These are phyloP conservation scores for Podospora pseudopauciseta DNA, from an alignment of 495 filamentous ascomycete genomes.

Conservation along the genomic window DNA sequence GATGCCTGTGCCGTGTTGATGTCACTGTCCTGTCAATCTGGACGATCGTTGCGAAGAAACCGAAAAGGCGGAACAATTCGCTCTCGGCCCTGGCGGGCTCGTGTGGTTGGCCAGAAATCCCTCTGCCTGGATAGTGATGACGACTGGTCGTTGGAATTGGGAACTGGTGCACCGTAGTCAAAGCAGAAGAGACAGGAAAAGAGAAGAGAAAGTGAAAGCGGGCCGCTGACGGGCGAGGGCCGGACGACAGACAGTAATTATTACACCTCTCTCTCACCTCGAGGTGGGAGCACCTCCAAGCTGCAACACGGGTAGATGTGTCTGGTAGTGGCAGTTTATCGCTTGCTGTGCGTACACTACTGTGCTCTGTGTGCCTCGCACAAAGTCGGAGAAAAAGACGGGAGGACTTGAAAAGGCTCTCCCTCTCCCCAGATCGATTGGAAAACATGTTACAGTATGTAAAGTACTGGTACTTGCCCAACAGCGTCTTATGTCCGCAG, in stretches of 20 bases:
- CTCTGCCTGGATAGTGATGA: not conserved
- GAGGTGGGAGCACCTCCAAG: not conserved
- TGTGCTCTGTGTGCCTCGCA: not conserved
- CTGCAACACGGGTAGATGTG: not conserved
- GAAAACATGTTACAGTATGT: not conserved
- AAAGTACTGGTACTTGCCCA: too few relatives aligned
- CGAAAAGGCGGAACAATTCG: not conserved
- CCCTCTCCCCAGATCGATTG: not conserved
- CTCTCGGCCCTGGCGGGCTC: not conserved
- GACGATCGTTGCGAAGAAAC: not conserved
- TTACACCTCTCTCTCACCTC: not conserved
- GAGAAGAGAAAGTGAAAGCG: not conserved
- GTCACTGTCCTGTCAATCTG: constrained; percentile 1
- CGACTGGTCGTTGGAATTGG: not conserved
- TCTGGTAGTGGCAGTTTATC: constrained; percentile 1
- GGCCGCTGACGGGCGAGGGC: not conserved
- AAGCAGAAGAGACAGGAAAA: not conserved
- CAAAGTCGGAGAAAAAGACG: constrained; percentile 10
- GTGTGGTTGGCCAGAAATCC: constrained; percentile 1
- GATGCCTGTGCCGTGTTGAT: constrained; percentile 8
- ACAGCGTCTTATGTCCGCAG: too few relatives aligned
- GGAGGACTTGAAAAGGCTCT: not conserved
- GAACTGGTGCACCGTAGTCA: not conserved
- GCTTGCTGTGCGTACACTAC: not conserved
- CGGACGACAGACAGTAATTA: not conserved